phyloP scores from a whole-genome alignment of 108 stramenopile genomes.

The Cyclotella atomus region DNA sequence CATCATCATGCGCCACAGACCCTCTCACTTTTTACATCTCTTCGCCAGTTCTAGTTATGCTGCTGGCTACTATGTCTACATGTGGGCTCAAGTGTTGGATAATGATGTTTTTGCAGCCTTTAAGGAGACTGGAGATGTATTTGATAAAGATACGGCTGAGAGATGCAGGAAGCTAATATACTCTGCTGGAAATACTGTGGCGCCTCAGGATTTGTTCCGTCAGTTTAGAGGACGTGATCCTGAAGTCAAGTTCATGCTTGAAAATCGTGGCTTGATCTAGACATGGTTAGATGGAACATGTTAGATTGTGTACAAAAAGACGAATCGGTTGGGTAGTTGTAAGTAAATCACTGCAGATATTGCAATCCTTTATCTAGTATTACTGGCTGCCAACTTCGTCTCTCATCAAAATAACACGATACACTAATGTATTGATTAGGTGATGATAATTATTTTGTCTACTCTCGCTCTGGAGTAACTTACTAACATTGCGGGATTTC shows the following conservation, averaged over 20 bases:
- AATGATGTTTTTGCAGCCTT: conserved; percentile 83
- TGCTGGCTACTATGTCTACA: conserved; percentile 70
- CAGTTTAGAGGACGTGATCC: conserved; percentile 76
- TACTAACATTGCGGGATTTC: no score
- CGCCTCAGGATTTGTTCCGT: conserved; percentile 78
- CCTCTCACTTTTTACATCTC: conserved; percentile 71
- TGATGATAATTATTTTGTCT: no score
- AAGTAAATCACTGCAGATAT: no score
- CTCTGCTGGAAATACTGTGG: conserved; percentile 73
- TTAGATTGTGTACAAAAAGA: no score
- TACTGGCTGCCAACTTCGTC: no score
- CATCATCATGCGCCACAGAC: conserved; percentile 81
- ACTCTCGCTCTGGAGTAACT: no score
- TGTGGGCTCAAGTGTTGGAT: conserved; percentile 76
- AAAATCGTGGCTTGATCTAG: conserved; percentile 63
- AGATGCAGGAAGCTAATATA: conserved; percentile 71
- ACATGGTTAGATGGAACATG: no score
- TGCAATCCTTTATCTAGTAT: no score
- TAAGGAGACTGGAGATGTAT: conserved; percentile 70
- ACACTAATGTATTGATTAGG: no score
- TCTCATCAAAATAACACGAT: no score
- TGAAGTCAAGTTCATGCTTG: conserved; percentile 70
- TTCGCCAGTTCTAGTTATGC: conserved; percentile 68
- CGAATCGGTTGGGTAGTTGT: no score
- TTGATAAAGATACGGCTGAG: conserved; percentile 62